These are phyloP conservation scores for Sordaria brevicollis DNA, from an alignment of 495 filamentous ascomycete species.

Conservation along the genomic window DNA sequence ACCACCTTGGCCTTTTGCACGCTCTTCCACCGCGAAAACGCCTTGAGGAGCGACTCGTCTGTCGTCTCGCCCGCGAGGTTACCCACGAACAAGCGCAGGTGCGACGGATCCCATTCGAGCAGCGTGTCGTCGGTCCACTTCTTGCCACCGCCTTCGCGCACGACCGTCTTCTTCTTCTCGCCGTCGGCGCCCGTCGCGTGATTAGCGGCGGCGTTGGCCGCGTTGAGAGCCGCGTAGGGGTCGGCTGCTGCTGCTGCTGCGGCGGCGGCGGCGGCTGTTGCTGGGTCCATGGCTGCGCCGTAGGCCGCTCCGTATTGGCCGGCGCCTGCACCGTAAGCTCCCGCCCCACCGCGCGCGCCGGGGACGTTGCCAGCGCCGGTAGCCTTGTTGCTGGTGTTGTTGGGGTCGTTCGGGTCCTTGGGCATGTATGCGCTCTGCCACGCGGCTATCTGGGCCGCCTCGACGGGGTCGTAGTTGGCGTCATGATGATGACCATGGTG, in stretches of 20 bases:
- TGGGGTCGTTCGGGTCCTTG: slow-evolving; percentile 33
- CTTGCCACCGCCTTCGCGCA: slow-evolving; percentile 79
- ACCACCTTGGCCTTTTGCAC: slow-evolving; percentile 92
- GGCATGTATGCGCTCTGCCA: slow-evolving; percentile 88
- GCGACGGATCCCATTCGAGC: slow-evolving; percentile 91
- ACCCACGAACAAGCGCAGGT: slow-evolving; percentile 90
- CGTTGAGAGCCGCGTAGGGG: slow-evolving; percentile 18
- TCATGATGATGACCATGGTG: not conserved
- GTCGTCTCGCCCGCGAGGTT: slow-evolving; percentile 98
- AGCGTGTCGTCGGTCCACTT: slow-evolving; percentile 79
- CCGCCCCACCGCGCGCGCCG: slow-evolving; percentile 12
- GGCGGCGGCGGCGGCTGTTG: slow-evolving; percentile 19
- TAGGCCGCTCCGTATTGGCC: slow-evolving; percentile 9
- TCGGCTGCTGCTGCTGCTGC: slow-evolving; percentile 10
- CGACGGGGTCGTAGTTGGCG: slow-evolving; percentile 60
- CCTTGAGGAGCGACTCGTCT: slow-evolving; percentile 88
- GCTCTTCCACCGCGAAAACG: slow-evolving; percentile 78
- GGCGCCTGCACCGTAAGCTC: slow-evolving; percentile 27
- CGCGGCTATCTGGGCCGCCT: slow-evolving; percentile 87
- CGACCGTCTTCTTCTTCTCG: slow-evolving; percentile 60
- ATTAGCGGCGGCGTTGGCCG: slow-evolving; percentile 28
- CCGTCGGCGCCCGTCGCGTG: slow-evolving; percentile 5
- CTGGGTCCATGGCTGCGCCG: slow-evolving; percentile 9
- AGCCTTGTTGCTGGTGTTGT: slow-evolving; percentile 8
- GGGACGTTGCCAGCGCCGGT: slow-evolving; percentile 13